phyloP scores from a whole-genome alignment of 2,329 filamentous ascomycete genomes.

The Calonectria hongkongensis region DNA sequence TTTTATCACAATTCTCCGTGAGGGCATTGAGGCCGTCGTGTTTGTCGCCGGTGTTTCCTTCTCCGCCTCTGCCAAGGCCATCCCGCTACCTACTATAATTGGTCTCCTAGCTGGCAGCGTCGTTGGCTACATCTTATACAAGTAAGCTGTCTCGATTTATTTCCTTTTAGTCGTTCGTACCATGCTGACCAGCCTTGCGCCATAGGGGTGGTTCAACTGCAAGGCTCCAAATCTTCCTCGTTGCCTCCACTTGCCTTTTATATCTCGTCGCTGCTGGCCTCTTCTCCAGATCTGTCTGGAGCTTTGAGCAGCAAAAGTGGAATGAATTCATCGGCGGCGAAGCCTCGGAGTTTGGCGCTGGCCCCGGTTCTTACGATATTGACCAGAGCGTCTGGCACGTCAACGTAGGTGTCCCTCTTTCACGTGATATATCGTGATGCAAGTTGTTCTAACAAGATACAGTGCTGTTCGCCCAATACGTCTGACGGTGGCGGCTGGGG shows the following conservation, averaged over 20 bases:
- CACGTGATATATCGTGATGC: background rate
- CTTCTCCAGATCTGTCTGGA: conserved; percentile 86
- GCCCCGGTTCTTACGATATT: conserved; percentile 88
- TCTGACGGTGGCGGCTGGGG: conserved; percentile 88
- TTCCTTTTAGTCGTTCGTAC: background rate
- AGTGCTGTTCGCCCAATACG: conserved; percentile 85
- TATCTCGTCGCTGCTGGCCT: conserved; percentile 90
- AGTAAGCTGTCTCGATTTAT: conserved; percentile 68
- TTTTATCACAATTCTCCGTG: conserved; percentile 90
- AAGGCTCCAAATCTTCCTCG: conserved; percentile 82
- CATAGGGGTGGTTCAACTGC: conserved; percentile 64
- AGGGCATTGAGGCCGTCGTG: conserved; percentile 90
- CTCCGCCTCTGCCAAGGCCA: conserved; percentile 82
- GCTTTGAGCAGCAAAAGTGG: conserved; percentile 82
- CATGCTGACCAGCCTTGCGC: background rate
- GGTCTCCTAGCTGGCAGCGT: conserved; percentile 80
- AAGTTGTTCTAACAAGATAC: conserved; percentile 20
- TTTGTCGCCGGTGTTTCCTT: conserved; percentile 91
- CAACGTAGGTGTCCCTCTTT: conserved; percentile 76
- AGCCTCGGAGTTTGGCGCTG: conserved; percentile 69
- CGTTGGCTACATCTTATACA: conserved; percentile 86
- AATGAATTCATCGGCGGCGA: conserved; percentile 77
- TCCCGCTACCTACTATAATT: conserved; percentile 85
- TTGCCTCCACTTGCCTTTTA: conserved; percentile 86
- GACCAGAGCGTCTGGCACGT: conserved; percentile 87